Percentiles rank a stretch among this genome's conserved stretches.
phyloP scores from a whole-genome alignment of 2,329 filamentous ascomycete genomes.

The Fonsecaea erecta region DNA sequence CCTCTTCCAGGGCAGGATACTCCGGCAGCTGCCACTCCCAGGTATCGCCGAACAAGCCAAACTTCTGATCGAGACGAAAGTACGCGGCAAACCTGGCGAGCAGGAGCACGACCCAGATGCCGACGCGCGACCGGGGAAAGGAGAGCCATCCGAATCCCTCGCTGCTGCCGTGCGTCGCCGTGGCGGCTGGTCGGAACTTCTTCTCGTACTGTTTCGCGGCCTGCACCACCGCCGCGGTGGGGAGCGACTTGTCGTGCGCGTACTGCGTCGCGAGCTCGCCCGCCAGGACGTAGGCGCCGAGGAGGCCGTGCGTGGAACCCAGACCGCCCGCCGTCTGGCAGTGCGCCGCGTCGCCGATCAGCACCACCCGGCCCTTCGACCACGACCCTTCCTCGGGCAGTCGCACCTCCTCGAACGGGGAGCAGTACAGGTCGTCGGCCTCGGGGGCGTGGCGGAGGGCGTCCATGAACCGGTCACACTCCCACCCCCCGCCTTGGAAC shows the following conservation, averaged over 20 bases:
- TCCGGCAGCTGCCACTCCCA: constrained; percentile 4
- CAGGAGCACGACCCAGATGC: constrained; percentile 1
- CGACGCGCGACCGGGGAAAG: not conserved
- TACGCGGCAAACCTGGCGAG: constrained; percentile 4
- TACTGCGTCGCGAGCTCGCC: constrained; percentile 49
- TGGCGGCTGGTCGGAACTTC: constrained; percentile 45
- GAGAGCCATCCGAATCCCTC: not conserved
- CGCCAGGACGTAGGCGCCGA: constrained; percentile 60
- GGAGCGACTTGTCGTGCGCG: not conserved
- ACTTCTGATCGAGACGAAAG: constrained; percentile 2
- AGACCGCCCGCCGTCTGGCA: constrained; percentile 44
- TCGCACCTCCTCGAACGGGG: constrained; percentile 46
- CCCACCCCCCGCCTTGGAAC: constrained; percentile 48
- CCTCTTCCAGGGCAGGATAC: constrained; percentile 1
- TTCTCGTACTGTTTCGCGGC: constrained; percentile 48
- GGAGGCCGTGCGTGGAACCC: constrained; percentile 45
- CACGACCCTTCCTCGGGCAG: constrained; percentile 44
- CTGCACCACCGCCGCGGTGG: constrained; percentile 1
- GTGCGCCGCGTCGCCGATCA: constrained; percentile 55
- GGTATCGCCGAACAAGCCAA: not conserved
- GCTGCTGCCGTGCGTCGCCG: not conserved
- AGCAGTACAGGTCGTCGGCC: constrained; percentile 52
- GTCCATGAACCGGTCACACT: constrained; percentile 44
- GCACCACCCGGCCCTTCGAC: constrained; percentile 47
- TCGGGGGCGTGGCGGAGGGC: constrained; percentile 43